Conservation (phyloP, 2,329 filamentous ascomycete species). For the Salinomyces thailandicus region DNA sequence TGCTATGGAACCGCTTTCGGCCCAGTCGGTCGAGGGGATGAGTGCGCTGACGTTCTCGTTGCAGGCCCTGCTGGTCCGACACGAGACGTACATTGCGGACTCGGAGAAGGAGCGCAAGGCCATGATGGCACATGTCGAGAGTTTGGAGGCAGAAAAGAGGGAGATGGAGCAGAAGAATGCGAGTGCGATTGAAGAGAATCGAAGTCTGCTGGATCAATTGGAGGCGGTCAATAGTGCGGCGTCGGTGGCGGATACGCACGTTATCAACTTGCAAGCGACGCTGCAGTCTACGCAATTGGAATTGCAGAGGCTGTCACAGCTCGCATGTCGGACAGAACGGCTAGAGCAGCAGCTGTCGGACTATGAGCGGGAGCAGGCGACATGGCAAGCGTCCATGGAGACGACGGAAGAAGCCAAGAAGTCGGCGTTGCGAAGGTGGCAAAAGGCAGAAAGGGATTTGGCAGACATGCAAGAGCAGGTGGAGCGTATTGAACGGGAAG, state of each 20-base stretch:
- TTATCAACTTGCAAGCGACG: constrained; percentile 64
- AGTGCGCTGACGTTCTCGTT: constrained; percentile 59
- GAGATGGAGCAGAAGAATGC: constrained; percentile 65
- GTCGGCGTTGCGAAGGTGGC: constrained; percentile 72
- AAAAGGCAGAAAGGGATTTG: constrained; percentile 70
- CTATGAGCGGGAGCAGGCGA: constrained; percentile 71
- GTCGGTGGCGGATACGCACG: constrained; percentile 66
- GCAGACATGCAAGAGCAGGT: constrained; percentile 74
- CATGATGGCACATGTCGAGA: constrained; percentile 62
- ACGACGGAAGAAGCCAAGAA: constrained; percentile 64
- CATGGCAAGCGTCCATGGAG: constrained; percentile 57
- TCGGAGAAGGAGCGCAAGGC: constrained; percentile 73
- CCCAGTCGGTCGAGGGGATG: constrained; percentile 21
- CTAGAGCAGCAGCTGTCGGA: constrained; percentile 70
- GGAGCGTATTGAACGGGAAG: constrained; percentile 77
- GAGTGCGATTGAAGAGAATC: constrained; percentile 71
- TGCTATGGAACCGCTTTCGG: constrained; percentile 7
- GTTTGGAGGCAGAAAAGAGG: constrained; percentile 61
- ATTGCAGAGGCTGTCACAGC: constrained; percentile 60
- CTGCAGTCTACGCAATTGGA: constrained; percentile 69
- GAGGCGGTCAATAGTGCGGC: constrained; percentile 74
- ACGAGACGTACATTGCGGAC: constrained; percentile 90
- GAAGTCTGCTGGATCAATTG: constrained; percentile 67
- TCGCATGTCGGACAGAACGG: constrained; percentile 63
- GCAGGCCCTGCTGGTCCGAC: constrained; percentile 80